These are phyloP conservation scores for Ustilago shanxiensis DNA, from an alignment of 1,284 basidiomycete species.

Conservation along the genomic window DNA sequence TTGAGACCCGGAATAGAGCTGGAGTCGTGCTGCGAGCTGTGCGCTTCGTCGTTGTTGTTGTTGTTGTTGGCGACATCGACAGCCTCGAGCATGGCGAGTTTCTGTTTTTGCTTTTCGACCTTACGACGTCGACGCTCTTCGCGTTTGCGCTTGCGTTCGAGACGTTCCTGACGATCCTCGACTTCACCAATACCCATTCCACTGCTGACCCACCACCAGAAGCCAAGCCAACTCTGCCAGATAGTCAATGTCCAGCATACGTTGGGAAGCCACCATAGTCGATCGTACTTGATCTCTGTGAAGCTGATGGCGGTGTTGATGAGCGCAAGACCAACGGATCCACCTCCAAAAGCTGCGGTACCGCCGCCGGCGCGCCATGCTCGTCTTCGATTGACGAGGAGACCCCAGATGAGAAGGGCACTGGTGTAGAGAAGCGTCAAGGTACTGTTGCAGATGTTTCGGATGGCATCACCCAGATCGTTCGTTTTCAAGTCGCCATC, in stretches of 20 bases:
- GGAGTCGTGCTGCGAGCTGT: slow-evolving; percentile 46
- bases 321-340: slow-evolving; percentile 61
- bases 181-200: slow-evolving; percentile 70
- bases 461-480: slow-evolving; percentile 81
- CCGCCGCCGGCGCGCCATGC: slow-evolving; percentile 94
- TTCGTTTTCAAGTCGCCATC: slow-evolving; percentile 71
- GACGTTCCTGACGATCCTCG: slow-evolving; percentile 64
- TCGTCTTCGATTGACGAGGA: slow-evolving; percentile 86
- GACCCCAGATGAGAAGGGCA: slow-evolving; percentile 92
- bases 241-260: slow-evolving; percentile 67
- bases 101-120: slow-evolving; percentile 48
- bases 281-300: slow-evolving; percentile 66
- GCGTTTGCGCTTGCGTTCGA: slow-evolving; percentile 54
- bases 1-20: slow-evolving; percentile 51
- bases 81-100: slow-evolving; percentile 34
- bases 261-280: slow-evolving; percentile 68
- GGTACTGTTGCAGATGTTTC: slow-evolving; percentile 95
- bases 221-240: slow-evolving; percentile 70
- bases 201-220: slow-evolving; percentile 70
- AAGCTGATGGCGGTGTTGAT: slow-evolving; percentile 68
- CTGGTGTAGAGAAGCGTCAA: slow-evolving; percentile 92
- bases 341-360: slow-evolving; percentile 88
- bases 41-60: slow-evolving; percentile 29
- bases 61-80: slow-evolving; percentile 20
- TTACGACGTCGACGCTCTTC: slow-evolving; percentile 54